Conservation (phyloP, 164 flowering plant species). For the Piper betle region DNA sequence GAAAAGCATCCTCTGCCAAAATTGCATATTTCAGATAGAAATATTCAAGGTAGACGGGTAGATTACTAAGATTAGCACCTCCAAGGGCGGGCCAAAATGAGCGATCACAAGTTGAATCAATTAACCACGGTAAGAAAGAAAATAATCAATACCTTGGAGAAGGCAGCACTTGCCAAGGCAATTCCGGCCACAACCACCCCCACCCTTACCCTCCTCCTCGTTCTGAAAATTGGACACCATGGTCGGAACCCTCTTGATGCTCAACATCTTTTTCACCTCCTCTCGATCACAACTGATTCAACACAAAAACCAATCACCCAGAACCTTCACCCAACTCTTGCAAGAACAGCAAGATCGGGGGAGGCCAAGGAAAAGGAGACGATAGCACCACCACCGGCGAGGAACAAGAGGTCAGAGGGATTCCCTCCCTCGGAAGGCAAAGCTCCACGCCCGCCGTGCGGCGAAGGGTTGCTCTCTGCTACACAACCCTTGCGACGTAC, state of each 20-base stretch:
- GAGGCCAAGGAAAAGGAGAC: background rate
- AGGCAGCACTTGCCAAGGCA: constrained; percentile 60
- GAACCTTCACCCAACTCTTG: background rate
- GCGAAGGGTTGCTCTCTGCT: constrained; percentile 24
- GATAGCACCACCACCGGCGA: constrained; percentile 45
- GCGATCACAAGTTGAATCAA: too few species aligned
- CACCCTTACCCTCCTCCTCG: constrained; percentile 19
- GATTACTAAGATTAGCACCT: too few species aligned
- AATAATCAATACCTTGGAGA: constrained; percentile 11
- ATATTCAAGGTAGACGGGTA: too few species aligned
- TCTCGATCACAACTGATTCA: too few species aligned
- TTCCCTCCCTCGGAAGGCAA: constrained; percentile 69
- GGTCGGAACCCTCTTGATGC: constrained; percentile 70
- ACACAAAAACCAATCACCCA: background rate
- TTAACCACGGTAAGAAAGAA: too few species aligned
- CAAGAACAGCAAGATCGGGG: background rate
- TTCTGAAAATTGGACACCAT: constrained; percentile 59
- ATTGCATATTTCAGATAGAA: too few species aligned
- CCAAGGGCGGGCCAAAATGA: too few species aligned
- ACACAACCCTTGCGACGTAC: constrained; percentile 8
- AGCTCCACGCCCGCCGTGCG: constrained; percentile 79
- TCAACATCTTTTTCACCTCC: constrained; percentile 29
- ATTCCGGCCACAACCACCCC: constrained; percentile 61
- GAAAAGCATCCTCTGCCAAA: too few species aligned
- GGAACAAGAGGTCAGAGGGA: constrained; percentile 71